A percentile compares a stretch with the other conserved stretches of the same genome.
Conservation (phyloP, 2,329 filamentous ascomycete genomes). For the Pestalotiopsis sp. region DNA sequence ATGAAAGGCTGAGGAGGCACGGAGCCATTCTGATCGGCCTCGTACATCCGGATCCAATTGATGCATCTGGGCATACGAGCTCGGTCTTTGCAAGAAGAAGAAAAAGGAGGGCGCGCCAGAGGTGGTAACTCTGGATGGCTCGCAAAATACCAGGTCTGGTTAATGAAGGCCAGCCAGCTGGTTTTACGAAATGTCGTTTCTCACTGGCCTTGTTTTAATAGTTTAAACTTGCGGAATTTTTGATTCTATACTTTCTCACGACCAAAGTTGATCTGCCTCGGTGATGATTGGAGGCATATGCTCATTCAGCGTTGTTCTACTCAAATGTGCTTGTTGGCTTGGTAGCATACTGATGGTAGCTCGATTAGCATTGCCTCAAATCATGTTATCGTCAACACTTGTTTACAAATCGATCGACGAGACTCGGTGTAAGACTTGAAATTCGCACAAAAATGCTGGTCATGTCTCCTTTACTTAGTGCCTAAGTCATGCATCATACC, state of each 20-base stretch:
- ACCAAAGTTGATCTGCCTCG: not conserved
- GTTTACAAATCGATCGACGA: no score
- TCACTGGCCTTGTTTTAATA: constrained; percentile 31
- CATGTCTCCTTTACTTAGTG: no score
- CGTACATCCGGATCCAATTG: not conserved
- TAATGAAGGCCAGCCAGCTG: not conserved
- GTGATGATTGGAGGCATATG: not conserved
- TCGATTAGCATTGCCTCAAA: no score
- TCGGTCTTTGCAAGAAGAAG: not conserved
- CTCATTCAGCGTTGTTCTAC: not conserved
- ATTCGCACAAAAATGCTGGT: no score
- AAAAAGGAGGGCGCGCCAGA: not conserved
- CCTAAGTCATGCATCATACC: no score
- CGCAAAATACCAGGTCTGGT: constrained; percentile 8
- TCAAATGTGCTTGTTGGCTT: no score
- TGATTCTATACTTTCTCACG: constrained; percentile 5
- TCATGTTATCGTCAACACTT: no score
- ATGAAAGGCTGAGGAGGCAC: not conserved
- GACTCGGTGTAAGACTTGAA: no score
- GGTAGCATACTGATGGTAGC: no score
- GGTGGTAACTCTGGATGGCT: not conserved
- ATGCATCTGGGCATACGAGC: not conserved
- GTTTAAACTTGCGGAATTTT: constrained; percentile 20
- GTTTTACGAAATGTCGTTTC: constrained; percentile 22
- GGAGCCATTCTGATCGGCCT: not conserved